Base-by-base conservation (phyloP, 129 eudicot species). In the Flaveria bidentis region DNA sequence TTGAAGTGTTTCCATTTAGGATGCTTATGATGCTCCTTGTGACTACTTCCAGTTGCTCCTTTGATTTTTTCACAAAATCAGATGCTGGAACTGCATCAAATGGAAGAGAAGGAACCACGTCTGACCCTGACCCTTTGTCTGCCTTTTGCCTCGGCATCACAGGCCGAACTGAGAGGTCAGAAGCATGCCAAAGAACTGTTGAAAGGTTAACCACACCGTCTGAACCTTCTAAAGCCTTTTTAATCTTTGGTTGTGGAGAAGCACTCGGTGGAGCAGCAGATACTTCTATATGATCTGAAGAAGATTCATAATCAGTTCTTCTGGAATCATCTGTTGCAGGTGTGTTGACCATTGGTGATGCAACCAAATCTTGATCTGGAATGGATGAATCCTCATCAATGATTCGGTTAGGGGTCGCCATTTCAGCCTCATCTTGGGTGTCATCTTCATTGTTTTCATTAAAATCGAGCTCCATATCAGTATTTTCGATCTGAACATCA, bases 381-480 rank as follows among this genome's bases (percentile, higher is more conserved):
- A 86, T 77, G 65, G 86, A 82, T 45, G 71, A 69, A 66, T 79
- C 83, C 41, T 78, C 87, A 25, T 84, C 90, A 46, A 77, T 47
- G 14, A 80, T 67, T 64, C 55, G 82, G 66, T 82, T 60, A 4
- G 78, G 74, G 56, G 76, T 84, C 23, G 79, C 92, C 63, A 81
- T 90, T 67, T 94, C 97, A 50, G 83, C 75, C 36, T 95, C 97
- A 65, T 91, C 97, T 20, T 79, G 88, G 9, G 87, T 72, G 47
- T 94, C 97, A 50, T 95, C 96, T 56, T 95, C 99, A 2, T 79
- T 63, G 69, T 89, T 95, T 85, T 95, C 99, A 61, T 89, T 81
- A 76, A 95, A 95, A 86, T 95, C 97, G 50, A 95, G 99, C 80
- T 95, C 99, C 99, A 95, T 95, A 69, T 95, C 99, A 6, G 88